phyloP scores from a whole-genome alignment of 768 basidiomycete genomes.

The Boletus barrowsii region DNA sequence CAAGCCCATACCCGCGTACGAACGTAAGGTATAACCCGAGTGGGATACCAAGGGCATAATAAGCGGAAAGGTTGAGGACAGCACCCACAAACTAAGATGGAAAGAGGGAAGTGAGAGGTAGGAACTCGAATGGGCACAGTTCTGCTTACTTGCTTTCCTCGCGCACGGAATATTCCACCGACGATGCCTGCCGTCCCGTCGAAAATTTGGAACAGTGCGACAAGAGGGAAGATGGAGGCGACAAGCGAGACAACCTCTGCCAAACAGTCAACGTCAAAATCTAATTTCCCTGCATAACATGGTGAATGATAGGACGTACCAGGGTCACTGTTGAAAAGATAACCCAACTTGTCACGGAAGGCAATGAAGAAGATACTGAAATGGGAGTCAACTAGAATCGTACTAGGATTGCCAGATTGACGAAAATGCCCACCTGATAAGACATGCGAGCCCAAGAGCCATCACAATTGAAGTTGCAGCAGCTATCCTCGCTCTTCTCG shows the following conservation, averaged over 20 bases:
- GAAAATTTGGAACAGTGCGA: constrained; percentile 81
- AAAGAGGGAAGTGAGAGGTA: not conserved
- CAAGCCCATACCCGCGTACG: constrained; percentile 49
- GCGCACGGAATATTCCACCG: constrained; percentile 76
- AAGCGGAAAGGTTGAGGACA: constrained; percentile 56
- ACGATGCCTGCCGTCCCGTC: constrained; percentile 71
- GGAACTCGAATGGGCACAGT: not conserved
- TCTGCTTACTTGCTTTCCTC: constrained; percentile 63
- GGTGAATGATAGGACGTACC: constrained; percentile 32
- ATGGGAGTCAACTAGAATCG: not conserved
- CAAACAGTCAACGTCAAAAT: not conserved
- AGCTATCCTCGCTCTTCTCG: constrained; percentile 67
- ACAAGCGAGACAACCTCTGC: constrained; percentile 47
- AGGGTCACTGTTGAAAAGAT: constrained; percentile 70
- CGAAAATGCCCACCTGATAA: constrained; percentile 52
- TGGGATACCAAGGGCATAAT: constrained; percentile 83
- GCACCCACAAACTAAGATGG: constrained; percentile 63
- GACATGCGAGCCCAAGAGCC: constrained; percentile 58
- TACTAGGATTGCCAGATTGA: not conserved
- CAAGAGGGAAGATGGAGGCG: constrained; percentile 67
- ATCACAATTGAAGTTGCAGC: constrained; percentile 64
- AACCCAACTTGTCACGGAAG: constrained; percentile 69
- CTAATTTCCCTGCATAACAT: not conserved
- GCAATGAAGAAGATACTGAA: constrained; percentile 50
- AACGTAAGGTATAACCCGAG: constrained; percentile 80